phyloP scores from a whole-genome alignment of 179 eudicot genomes.

The Spinacia oleracea region DNA sequence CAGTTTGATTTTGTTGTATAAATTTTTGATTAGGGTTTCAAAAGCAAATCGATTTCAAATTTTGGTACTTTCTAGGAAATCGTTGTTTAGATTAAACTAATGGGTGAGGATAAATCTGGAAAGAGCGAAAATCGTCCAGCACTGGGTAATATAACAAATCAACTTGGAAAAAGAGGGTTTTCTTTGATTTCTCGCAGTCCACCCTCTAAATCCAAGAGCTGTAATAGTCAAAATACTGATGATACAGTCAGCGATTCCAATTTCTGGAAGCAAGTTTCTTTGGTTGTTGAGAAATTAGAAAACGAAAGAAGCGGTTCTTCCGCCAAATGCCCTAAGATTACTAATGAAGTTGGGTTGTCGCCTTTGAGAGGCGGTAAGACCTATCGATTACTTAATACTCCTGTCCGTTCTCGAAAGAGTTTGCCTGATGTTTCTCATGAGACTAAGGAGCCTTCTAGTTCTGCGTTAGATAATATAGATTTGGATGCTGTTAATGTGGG shows the following conservation, averaged over 20 bases:
- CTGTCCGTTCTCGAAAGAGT: conserved; percentile 25
- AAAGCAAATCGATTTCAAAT: neutral
- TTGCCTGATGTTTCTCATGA: conserved; percentile 21
- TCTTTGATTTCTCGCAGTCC: conserved; percentile 32
- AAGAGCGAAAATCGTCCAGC: conserved; percentile 35
- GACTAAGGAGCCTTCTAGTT: conserved; percentile 22
- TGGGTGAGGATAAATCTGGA: conserved; percentile 48
- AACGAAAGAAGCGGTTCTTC: conserved; percentile 23
- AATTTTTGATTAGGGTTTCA: conserved; percentile 26
- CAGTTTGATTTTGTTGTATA: neutral
- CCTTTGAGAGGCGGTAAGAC: conserved; percentile 44
- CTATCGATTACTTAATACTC: conserved; percentile 39
- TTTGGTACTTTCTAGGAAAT: conserved; percentile 6
- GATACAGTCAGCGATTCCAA: conserved; percentile 26
- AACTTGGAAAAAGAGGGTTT: conserved; percentile 46
- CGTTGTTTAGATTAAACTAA: conserved; percentile 18
- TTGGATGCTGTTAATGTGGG: conserved; percentile 24
- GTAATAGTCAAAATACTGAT: conserved; percentile 15
- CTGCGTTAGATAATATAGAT: conserved; percentile 27
- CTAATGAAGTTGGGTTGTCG: conserved; percentile 25
- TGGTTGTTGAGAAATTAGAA: conserved; percentile 34
- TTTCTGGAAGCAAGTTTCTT: conserved; percentile 40
- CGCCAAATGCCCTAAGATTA: conserved; percentile 28
- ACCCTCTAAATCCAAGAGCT: conserved; percentile 28
- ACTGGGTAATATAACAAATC: conserved; percentile 68